Evolutionary conservation across 306 rosid species (phyloP).

Genomic region (Quercus engelmannii): DNA sequence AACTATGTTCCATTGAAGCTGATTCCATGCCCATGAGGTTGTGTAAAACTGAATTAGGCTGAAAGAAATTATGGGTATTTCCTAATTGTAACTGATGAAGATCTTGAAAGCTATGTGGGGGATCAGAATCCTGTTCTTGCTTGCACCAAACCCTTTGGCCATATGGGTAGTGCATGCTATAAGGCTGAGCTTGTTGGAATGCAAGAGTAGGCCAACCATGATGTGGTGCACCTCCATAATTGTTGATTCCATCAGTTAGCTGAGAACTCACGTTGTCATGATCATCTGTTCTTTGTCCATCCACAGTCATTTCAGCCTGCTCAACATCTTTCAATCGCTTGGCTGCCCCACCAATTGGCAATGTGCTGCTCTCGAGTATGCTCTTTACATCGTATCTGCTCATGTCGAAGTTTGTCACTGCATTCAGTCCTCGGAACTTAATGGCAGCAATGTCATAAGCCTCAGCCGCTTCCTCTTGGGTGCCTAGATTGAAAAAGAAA

Average conservation of each 20-base stretch:
- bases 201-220: constrained; percentile 56
- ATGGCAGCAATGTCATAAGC: constrained; percentile 95
- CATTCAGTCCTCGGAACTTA: constrained; percentile 82
- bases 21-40: constrained; percentile 48
- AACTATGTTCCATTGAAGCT: constrained; percentile 62
- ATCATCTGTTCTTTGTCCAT: constrained; percentile 25
- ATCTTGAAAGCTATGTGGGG: constrained; percentile 16
- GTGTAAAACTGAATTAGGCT: constrained; percentile 29
- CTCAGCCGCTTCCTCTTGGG: constrained; percentile 97
- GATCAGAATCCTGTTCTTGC: constrained; percentile 54
- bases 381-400: constrained; percentile 79
- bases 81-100: constrained; percentile 45
- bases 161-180: constrained; percentile 43
- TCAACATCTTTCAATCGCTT: constrained; percentile 75
- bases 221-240: constrained; percentile 1
- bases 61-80: constrained; percentile 62
- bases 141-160: constrained; percentile 73
- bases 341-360: constrained; percentile 78
- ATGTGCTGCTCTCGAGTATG: constrained; percentile 68
- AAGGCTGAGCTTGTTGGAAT: constrained; percentile 40
- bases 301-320: constrained; percentile 34
- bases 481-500: constrained; percentile 36
- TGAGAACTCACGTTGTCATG: constrained; percentile 26
- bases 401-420: constrained; percentile 98
- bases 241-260: constrained; percentile 28